Evolutionary conservation across 2,329 filamentous ascomycete species (phyloP).

Genomic region (Domatiomyces catenatus): DNA sequence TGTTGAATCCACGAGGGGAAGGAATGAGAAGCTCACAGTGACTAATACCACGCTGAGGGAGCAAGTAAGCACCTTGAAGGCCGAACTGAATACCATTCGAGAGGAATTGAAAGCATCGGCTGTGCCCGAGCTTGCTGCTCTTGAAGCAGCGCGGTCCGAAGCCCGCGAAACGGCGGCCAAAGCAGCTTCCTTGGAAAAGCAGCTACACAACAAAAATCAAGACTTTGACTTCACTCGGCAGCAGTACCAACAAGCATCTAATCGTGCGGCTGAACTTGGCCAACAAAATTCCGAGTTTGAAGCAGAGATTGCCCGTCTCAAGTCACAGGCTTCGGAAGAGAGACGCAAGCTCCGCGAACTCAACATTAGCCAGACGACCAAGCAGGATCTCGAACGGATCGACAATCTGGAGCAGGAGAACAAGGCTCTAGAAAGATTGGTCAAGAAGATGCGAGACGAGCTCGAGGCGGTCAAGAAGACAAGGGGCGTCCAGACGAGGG

Average conservation of each 20-base stretch:
- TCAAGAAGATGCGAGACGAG: conserved; percentile 31
- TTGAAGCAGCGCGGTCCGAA: conserved; percentile 28
- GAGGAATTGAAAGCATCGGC: conserved; percentile 24
- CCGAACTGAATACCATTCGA: conserved; percentile 27
- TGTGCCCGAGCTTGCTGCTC: conserved; percentile 23
- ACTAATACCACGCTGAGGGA: conserved; percentile 28
- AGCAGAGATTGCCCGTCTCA: conserved; percentile 24
- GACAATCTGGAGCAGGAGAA: conserved; percentile 25
- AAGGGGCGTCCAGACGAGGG: conserved; percentile 18
- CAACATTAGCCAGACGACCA: conserved; percentile 22
- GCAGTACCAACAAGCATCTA: conserved; percentile 34
- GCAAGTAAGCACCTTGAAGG: conserved; percentile 24
- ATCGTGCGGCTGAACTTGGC: conserved; percentile 26
- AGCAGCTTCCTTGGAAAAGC: conserved; percentile 23
- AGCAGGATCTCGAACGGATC: conserved; percentile 24
- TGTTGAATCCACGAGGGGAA: conserved; percentile 20
- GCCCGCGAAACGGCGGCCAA: conserved; percentile 9
- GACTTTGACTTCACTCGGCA: conserved; percentile 32
- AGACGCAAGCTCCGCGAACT: conserved; percentile 25
- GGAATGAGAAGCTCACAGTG: conserved; percentile 23
- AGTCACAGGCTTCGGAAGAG: conserved; percentile 24
- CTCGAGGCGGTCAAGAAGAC: conserved; percentile 27
- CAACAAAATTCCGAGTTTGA: conserved; percentile 25
- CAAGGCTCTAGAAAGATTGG: conserved; percentile 24
- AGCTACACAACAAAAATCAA: conserved; percentile 27